A percentile compares a stretch with the other conserved stretches of the same genome.
These are phyloP conservation scores for Diaporthe sp. DNA, from an alignment of 2,329 filamentous ascomycete genomes.

Conservation along the genomic window DNA sequence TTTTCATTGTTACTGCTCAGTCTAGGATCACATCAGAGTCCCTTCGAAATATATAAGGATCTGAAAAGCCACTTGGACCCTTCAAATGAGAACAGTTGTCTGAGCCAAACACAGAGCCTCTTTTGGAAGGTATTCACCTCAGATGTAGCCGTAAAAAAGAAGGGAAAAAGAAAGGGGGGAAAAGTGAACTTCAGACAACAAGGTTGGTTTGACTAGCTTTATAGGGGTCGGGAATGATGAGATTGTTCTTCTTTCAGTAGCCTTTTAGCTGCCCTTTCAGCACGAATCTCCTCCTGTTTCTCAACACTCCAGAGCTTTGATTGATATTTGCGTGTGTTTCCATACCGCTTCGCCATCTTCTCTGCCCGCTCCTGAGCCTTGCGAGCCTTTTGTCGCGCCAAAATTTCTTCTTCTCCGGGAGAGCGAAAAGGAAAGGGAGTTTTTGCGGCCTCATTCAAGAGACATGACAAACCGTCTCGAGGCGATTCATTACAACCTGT, in stretches of 20 bases:
- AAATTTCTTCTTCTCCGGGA: neutral
- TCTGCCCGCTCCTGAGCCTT: neutral
- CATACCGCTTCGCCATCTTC: conserved; percentile 4
- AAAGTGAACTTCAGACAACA: neutral
- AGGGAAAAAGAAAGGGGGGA: too few relatives aligned
- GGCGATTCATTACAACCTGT: neutral
- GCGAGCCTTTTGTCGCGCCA: neutral
- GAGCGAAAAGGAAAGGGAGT: neutral
- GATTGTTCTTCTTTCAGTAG: neutral
- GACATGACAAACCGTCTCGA: neutral
- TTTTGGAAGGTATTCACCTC: too few relatives aligned
- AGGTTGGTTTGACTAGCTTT: neutral
- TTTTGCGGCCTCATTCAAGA: neutral
- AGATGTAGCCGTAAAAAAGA: too few relatives aligned
- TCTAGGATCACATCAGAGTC: too few relatives aligned
- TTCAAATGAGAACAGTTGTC: too few relatives aligned
- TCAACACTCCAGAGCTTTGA: neutral
- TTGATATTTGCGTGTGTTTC: neutral
- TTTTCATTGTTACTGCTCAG: too few relatives aligned
- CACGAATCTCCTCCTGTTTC: neutral
- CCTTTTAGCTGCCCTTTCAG: neutral
- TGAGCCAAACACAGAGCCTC: too few relatives aligned
- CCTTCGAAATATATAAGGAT: too few relatives aligned
- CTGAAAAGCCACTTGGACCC: too few relatives aligned
- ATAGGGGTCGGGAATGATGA: neutral